Percentiles rank a stretch among this genome's conserved stretches.
These are phyloP conservation scores for Hygrocybe coccinea DNA, from an alignment of 768 basidiomycete genomes.

Conservation along the genomic window DNA sequence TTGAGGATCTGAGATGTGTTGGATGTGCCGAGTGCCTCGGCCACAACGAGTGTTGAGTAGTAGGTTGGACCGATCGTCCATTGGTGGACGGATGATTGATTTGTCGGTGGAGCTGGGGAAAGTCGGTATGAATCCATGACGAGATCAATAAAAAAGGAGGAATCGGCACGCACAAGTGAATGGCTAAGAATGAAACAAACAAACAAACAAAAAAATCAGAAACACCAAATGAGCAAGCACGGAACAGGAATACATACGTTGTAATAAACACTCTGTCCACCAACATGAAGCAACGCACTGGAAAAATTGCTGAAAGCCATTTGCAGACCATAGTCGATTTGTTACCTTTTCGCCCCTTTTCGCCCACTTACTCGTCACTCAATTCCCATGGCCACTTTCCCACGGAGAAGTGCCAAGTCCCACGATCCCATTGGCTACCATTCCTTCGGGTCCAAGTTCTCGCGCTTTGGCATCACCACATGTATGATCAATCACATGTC, in stretches of 20 bases:
- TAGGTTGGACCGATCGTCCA: constrained; percentile 75
- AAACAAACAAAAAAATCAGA: constrained; percentile 8
- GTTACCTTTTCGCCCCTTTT: too few relatives aligned
- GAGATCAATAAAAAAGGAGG: constrained; percentile 23
- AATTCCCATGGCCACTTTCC: too few relatives aligned
- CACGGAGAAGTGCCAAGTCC: too few relatives aligned
- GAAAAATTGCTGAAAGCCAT: constrained; percentile 39
- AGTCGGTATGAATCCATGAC: constrained; percentile 25
- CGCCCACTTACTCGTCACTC: too few relatives aligned
- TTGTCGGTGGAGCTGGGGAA: constrained; percentile 44
- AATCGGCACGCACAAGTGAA: constrained; percentile 30
- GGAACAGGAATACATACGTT: constrained; percentile 30
- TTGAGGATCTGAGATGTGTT: constrained; percentile 63
- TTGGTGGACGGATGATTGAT: constrained; percentile 52
- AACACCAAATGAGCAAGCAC: constrained; percentile 4
- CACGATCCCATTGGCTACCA: too few relatives aligned
- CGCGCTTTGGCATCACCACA: too few relatives aligned
- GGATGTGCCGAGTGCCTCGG: constrained; percentile 62
- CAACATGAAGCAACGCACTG: constrained; percentile 23
- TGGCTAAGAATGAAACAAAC: constrained; percentile 27
- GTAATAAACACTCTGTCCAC: constrained; percentile 21
- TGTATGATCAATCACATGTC: too few relatives aligned
- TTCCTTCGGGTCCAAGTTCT: too few relatives aligned
- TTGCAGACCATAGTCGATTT: constrained; percentile 36
- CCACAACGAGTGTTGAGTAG: constrained; percentile 65